Conservation (phyloP, 495 filamentous ascomycete genomes). For the Rusavskia elegans region DNA sequence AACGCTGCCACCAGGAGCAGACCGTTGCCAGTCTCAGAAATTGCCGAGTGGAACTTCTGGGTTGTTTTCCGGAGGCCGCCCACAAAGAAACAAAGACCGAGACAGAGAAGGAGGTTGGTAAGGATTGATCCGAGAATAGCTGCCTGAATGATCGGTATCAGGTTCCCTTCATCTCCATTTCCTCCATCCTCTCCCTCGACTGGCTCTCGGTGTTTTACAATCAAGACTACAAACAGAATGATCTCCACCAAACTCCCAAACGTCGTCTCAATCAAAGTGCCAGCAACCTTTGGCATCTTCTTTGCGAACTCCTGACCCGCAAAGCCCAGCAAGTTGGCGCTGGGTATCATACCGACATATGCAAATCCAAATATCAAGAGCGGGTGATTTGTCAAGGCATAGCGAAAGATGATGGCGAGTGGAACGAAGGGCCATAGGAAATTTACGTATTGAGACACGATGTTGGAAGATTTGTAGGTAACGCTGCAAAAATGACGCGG, state of each 20-base stretch:
- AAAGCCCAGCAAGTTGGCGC: slow-evolving; percentile 1
- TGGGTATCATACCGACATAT: not conserved
- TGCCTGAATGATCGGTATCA: not conserved
- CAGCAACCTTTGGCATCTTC: not conserved
- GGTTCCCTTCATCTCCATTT: not conserved
- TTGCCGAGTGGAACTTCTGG: slow-evolving; percentile 14
- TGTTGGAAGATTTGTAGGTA: slow-evolving; percentile 24
- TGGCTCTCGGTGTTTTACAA: not conserved
- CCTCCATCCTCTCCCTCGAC: not conserved
- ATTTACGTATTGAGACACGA: slow-evolving; percentile 24
- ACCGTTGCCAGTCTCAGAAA: slow-evolving; percentile 11
- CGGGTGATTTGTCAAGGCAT: not conserved
- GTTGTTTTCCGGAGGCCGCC: slow-evolving; percentile 7
- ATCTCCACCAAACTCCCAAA: slow-evolving; percentile 1
- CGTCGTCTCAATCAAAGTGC: not conserved
- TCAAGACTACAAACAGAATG: not conserved
- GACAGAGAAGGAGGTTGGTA: slow-evolving; percentile 25
- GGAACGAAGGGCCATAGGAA: slow-evolving; percentile 21
- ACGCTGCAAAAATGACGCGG: slow-evolving; percentile 25
- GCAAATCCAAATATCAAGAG: not conserved
- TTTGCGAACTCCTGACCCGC: not conserved
- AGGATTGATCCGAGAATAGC: slow-evolving; percentile 9
- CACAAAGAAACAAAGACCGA: slow-evolving; percentile 19
- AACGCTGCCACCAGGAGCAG: slow-evolving; percentile 11
- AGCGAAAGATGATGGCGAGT: not conserved